Conservation (phyloP, 2,329 filamentous ascomycete genomes). For the Penicillium thymicola region DNA sequence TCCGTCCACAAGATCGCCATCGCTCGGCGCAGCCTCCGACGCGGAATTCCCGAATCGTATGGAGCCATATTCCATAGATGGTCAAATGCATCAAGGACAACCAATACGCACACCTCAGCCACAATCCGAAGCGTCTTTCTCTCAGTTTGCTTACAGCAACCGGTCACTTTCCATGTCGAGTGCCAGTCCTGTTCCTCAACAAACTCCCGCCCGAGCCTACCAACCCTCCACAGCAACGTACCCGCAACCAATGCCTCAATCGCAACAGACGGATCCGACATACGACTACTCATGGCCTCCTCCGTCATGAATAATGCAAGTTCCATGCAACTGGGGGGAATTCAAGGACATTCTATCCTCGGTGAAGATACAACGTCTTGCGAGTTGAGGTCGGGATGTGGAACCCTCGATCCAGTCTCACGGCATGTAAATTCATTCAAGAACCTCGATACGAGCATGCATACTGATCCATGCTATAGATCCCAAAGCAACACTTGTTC, state of each 20-base stretch:
- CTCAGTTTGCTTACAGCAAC: slow-evolving; percentile 18
- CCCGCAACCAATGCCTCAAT: background rate
- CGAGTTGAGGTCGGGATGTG: background rate
- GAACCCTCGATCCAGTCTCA: background rate
- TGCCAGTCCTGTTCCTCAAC: slow-evolving; percentile 5
- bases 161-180: slow-evolving; percentile 17
- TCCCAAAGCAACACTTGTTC: background rate
- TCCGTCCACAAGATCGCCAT: slow-evolving; percentile 26
- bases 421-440: background rate
- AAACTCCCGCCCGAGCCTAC: slow-evolving; percentile 5
- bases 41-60: slow-evolving; percentile 26
- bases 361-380: background rate
- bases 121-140: slow-evolving; percentile 19
- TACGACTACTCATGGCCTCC: slow-evolving; percentile 17
- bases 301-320: slow-evolving; percentile 6
- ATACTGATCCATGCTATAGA: background rate
- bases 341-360: background rate
- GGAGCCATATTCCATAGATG: slow-evolving; percentile 23
- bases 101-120: slow-evolving; percentile 15
- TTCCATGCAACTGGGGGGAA: background rate
- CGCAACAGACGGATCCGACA: slow-evolving; percentile 11
- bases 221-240: slow-evolving; percentile 9
- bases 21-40: slow-evolving; percentile 28
- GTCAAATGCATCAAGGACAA: slow-evolving; percentile 10
- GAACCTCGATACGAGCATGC: background rate